Evolutionary conservation across 2,329 filamentous ascomycete species (phyloP), one percentile per base, ranked within the genome.

Genomic region (Microsporum audouinii): DNA sequence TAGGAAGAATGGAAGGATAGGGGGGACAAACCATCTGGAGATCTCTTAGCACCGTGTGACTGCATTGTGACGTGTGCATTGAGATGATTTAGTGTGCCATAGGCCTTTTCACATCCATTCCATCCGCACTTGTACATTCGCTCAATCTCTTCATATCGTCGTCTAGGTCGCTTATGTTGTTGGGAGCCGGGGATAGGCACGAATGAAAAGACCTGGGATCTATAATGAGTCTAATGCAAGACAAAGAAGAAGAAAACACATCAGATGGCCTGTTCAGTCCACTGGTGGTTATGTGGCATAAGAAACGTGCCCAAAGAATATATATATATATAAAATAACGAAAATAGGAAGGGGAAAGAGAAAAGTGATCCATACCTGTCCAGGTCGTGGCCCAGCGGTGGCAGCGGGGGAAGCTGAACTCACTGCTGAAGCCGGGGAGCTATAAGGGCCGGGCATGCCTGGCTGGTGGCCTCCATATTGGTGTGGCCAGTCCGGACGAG

Each of bases 41-140:
- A 96, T 66, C 94, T 85, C 78, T 99, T 99, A 67, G 85, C 81
- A 8, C 94, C 94, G 69, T 99, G 94, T 63, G 89, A 94, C 75
- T 99, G 94, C 94, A 97, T 97, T 12, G 94, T 97, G 57, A 99
- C 94, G 71, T 99, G 94, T 43, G 94, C 94, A 71, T 99, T 99
- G 68, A 99, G 75, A 73, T 99, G 94, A 75, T 99, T 99, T 64
- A 99, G 78, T 56, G 94, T 99, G 63, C 94, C 94, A 68, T 99
- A 99, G 2, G 94, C 94, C 78, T 99, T 99, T 76, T 99, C 94
- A 71, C 94, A 99, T 6, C 91, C 91, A 66, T 96, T 92, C 89
- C 91, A 97, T 31, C 92, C 94, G 71, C 94, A 99, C 76, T 97
- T 97, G 80, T 99, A 97, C 94, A 99, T 97, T 71, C 94, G 87